Base-by-base conservation (phyloP, 2,329 filamentous ascomycete genomes). In the Metarhizium rileyi region DNA sequence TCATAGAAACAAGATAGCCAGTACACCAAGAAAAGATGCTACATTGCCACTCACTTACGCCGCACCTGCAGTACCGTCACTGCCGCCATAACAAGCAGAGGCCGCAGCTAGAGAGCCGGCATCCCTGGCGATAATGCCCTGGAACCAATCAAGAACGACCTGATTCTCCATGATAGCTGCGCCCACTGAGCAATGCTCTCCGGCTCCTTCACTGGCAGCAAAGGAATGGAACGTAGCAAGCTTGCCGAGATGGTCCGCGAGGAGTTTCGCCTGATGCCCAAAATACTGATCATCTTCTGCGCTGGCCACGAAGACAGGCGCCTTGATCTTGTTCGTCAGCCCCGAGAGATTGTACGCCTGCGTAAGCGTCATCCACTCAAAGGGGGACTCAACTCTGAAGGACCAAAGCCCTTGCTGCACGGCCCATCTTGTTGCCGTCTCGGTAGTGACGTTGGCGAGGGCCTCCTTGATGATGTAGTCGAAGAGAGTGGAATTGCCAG, bases 391-490 rank as follows among this genome's bases (percentile, higher is more conserved):
- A 3, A 50, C 50, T 38, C 60, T 58, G 52, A 60, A 62, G 0
- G 52, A 49, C 58, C 57, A 61, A 16, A 60, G 46, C 5, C 58
- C 58, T 27, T 61, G 58, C n/a, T 53, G 50, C 3, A 60, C 44
- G 20, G 49, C 58, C 55, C 58, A 60, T 10, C 52, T 51, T 2
- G 49, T 18, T 3, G 42, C 18, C 1, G 51, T 55, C 2, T 49
- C 49, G 6, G 44, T 14, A 18, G 5, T 27, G 1, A 44, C 27
- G 16, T 40, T 20, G 2, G 27, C 23, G 23, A 45, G 42, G 3
- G 51, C 33, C 16, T 51, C 26, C 9, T 51, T 44, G 4, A 53
- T 46, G 3, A 45, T n/a, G 6, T 53, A 41, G 41, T 62, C 57
- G 23, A 61, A 53, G 7, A 50, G 22, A 1, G 47, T 43, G 5